Base-by-base conservation (phyloP, 441 rosid species). In the Pelargonium fulgidum region DNA sequence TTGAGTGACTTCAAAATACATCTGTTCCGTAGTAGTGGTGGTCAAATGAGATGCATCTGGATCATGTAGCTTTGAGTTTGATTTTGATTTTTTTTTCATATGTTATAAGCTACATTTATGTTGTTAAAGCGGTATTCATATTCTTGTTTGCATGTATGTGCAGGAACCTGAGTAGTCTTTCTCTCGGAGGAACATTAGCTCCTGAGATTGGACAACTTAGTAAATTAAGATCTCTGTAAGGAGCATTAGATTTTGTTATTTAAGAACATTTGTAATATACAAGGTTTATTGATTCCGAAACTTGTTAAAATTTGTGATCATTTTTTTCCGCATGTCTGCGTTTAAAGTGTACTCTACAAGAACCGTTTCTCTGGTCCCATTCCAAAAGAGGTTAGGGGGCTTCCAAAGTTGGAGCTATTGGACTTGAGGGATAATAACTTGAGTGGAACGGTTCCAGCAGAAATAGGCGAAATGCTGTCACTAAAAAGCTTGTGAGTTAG, bases 181-280 rank as follows among this genome's bases (percentile, higher is more conserved):
- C 79, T 14, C 77, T 94, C 76, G 79, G 78, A 81, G 97, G 99
- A 69, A 82, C 85, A 13, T 76, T 92, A 73, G 81, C 86, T 1
- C 84, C 92, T 3, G 95, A 82, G 78, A 81, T 92, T 58, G 86
- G 90, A 68, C 86, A 85, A 75, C 86, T 94, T 69, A 68, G 64
- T 69, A 71, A 86, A 68, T 76, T 94, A 69, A 85, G 78, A 84
- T 89, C 80, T 81, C 84, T 94, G 99, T 92, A 85, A 92, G 91
- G 6, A 64, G 68, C 72, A 68, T 36, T 59, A 26, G 39, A 7
- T 20, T 20, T 8, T 14, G 26, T 24, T 45, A 26, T 63, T 63
- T 2, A 26, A 63, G 24, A 10, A 41, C 17, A 26, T 5, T 2
- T 9, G 3, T 14, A 6, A 26, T n/a, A 19, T 22, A 29, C 24